Conservation (phyloP, 1,284 basidiomycete species). For the Schizopora paradoxa region DNA sequence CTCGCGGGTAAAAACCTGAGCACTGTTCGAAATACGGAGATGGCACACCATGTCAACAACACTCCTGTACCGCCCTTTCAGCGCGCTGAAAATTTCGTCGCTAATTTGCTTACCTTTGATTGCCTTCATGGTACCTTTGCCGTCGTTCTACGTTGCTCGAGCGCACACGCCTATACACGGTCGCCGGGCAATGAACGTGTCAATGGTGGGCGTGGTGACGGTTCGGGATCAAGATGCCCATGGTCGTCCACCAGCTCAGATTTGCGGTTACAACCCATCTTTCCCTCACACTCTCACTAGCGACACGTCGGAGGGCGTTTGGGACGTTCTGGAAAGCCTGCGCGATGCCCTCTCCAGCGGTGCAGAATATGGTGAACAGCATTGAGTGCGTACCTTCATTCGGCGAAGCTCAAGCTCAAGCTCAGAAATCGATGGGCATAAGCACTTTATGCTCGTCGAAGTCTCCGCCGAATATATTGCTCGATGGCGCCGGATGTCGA, state of each 20-base stretch:
- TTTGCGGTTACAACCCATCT: not conserved
- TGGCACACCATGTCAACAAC: conserved; percentile 67
- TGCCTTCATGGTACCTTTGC: conserved; percentile 42
- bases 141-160: not conserved
- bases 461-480: no score
- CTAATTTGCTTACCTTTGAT: conserved; percentile 47
- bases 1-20: not conserved
- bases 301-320: no score
- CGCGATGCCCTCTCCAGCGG: conserved; percentile 16
- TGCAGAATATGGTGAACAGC: conserved; percentile 13
- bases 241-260: no score
- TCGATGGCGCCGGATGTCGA: no score
- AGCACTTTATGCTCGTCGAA: no score
- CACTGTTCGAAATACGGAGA: conserved; percentile 3
- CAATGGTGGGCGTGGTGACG: not conserved
- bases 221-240: no score
- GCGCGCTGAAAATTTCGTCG: conserved; percentile 6
- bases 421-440: no score
- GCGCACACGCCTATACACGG: not conserved
- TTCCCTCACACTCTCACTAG: not conserved
- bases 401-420: no score
- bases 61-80: conserved; percentile 42
- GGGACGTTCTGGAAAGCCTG: not conserved
- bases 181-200: not conserved
- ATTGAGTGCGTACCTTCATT: conserved; percentile 5